phyloP scores from a whole-genome alignment of 495 filamentous ascomycete genomes.

The Chlorociboria aeruginascens region DNA sequence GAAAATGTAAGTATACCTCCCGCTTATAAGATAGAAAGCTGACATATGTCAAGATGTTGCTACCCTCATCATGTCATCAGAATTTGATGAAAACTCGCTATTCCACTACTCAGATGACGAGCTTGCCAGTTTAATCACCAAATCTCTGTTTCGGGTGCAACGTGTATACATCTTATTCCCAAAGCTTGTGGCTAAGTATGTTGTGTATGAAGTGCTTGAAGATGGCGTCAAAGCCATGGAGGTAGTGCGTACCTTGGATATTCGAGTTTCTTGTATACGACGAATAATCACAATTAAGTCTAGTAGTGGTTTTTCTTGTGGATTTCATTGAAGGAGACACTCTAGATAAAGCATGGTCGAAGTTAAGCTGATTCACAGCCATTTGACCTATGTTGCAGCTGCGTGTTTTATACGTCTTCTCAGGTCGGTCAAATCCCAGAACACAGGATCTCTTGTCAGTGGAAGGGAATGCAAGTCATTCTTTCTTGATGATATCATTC shows the following conservation, averaged over 20 bases:
- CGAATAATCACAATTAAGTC: not conserved
- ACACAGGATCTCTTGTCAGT: too few species aligned
- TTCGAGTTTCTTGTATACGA: not conserved
- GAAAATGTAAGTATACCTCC: too few species aligned
- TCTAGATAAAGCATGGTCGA: too few species aligned
- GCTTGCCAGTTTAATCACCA: not conserved
- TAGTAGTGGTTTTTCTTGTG: not conserved
- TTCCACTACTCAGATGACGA: not conserved
- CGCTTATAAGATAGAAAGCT: too few species aligned
- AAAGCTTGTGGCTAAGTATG: not conserved
- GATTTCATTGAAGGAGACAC: not conserved
- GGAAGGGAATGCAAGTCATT: too few species aligned
- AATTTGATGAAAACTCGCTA: too few species aligned
- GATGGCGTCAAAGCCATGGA: not conserved
- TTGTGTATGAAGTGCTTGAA: not conserved
- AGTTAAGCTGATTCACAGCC: too few species aligned
- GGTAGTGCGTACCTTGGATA: not conserved
- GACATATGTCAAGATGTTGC: too few species aligned
- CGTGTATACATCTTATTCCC: not conserved
- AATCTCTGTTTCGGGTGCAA: not conserved
- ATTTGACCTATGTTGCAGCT: too few species aligned
- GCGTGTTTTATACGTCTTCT: too few species aligned
- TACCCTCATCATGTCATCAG: too few species aligned
- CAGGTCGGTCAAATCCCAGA: too few species aligned
- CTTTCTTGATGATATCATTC: not conserved